Base-by-base conservation (phyloP, 768 basidiomycete species). In the Psilocybe cyanescens region DNA sequence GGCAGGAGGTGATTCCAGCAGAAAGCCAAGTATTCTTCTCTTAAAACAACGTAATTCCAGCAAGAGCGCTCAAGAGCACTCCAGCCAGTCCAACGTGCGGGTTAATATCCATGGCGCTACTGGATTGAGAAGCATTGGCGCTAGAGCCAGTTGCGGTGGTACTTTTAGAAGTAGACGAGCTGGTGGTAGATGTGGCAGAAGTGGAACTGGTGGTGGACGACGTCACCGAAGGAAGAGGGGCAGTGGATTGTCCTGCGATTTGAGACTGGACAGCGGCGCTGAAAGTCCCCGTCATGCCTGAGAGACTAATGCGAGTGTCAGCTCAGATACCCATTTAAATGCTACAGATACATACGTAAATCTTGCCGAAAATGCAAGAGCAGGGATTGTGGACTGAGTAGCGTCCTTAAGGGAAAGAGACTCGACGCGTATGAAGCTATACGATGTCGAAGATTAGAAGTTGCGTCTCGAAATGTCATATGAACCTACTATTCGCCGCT, bases 351-450 rank as follows among this genome's bases (percentile, higher is more conserved):
- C 87, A 64, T 68, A 93, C 92, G 76, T 77, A 78, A 92, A 94
- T 66, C 82, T 83, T 63, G 92, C 82, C 3, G 91, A 92, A 79
- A 93, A 95, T 0, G 90, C 85, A 63, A 88, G 76, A 46, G 81
- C 82, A 2, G 81, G 82, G 75, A 78, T 89, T 56, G 82, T 76
- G 12, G 87, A 73, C 53, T 81, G 68, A 2, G 69, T 69, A 30
- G 85, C 46, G 69, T 89, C 84, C 71, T 79, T 88, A 45, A 82
- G 63, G 58, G 24, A 65, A 35, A 79, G 63, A 0, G 91, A 92
- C 60, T 89, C 82, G 68, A 90, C 75, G 48, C 91, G 90, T 69
- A 95, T 82, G 78, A 95, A 95, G 78, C 90, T 90, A 58, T 3
- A 16, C 3, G 1, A 46, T 41, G 28, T 28, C 30, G 31, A 39